Evolutionary conservation across 495 filamentous ascomycete genomes (phyloP), one percentile per base, ranked within the genome.

Genomic region (Trichocladium uniseriatum): DNA sequence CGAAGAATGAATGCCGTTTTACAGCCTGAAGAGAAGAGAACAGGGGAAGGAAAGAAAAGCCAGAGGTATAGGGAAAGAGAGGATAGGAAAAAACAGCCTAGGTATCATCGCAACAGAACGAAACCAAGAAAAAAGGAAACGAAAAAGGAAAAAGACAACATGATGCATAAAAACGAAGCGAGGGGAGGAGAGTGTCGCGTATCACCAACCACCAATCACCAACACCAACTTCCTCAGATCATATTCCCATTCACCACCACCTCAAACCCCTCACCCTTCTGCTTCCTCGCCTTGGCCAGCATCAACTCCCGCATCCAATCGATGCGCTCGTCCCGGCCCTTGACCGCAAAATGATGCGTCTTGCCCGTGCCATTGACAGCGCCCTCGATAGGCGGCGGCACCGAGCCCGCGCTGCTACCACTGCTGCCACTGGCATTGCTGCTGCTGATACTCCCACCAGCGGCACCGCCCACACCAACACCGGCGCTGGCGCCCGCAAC

Each of bases 281-380:
- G 84, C 70, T 79, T 83, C 48, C 89, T 68, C 18, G 91, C 90
- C 64, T 90, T 95, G 5, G 91, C 90, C 19, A 98, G 79, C 92
- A 98, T 96, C 43, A 98, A 66, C 75, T 96, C 89, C 2, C 92
- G 72, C 92, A 96, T 95, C 92, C 92, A 98, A 55, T 95, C 91
- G 50, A 96, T 95, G 27, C 92, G 77, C 63, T 95, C 86, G 49
- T 97, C 88, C 0, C 88, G 75, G 46, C 73, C 78, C 64, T 84
- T 83, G 48, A 96, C 91, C 0, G 91, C 86, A 57, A 98, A 97
- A 59, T 95, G 87, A 58, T 98, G 91, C n/a, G 80, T 79, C 76
- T 95, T 96, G 45, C 74, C 77, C 36, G 82, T 86, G 45, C 80
- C 83, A 41, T 73, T 67, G 7, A 45, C 61, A 13, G 69, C 64